Evolutionary conservation across 2,329 filamentous ascomycete genomes (phyloP), one percentile per base, ranked within the genome.

Genomic region (Aspergillus sergii): DNA sequence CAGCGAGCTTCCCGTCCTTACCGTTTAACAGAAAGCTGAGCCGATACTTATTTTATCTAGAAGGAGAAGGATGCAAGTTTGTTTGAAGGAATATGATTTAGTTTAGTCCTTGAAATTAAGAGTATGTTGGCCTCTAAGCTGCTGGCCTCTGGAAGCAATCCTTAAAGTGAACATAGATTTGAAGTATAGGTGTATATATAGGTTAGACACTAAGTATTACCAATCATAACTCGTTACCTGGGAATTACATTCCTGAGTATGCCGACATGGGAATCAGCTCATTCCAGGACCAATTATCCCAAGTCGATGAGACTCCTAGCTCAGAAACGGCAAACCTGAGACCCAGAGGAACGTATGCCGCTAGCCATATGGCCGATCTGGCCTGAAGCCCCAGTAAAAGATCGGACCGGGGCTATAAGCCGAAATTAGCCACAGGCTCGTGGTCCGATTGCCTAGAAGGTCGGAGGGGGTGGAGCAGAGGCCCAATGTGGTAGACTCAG

Each of bases 371-470:
- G 11, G n/a, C 45, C 21, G 45, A 46, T 46, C 45, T 46, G 11
- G 11, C 21, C 2, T 1, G 21, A 46, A 23, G 45, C 45, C 45
- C 45, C 41, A 45, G 45, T 46, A 10, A 46, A 46, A 26, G 45
- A 23, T 46, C 45, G n/a, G 21, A 46, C 45, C 21, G 45, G 45
- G 21, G 21, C 12, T 46, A 0, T 46, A 46, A 46, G 45, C 21
- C 45, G 9, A 46, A 46, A 46, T 46, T 12, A 46, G 45, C n/a
- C 21, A 46, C 53, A 53, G 57, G 57, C 57, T 28, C 28, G 45
- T 59, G 45, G 57, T 59, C 43, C 53, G n/a, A 59, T n/a, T 8
- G 10, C 32, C 32, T n/a, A 41, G 26, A 46, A 53, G 46, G 32
- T 59, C 46, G 46, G 46, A 59, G 45, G 32, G 8, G 14, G 11